Base-by-base conservation (phyloP, 148 eudicot species). In the Bassia scoparia region DNA sequence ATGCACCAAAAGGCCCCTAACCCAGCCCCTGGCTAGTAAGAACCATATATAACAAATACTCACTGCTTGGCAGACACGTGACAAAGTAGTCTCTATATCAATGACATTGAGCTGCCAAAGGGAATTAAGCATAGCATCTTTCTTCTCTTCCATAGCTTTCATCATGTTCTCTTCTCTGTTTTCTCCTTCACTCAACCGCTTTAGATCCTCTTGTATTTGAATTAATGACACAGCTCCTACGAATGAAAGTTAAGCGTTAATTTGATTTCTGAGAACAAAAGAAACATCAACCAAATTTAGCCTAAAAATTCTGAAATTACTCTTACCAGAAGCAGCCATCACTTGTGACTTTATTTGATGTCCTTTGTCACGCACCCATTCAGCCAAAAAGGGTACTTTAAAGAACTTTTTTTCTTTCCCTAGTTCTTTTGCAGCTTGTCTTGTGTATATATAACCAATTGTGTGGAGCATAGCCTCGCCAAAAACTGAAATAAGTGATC, bases 381-480 rank as follows among this genome's bases (percentile, higher is more conserved):
- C 98, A 43, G 97, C 97, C 78, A 91, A 31, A 84, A 85, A 94
- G 49, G 98, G 97, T 55, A 89, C 98, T 80, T 81, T 89, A 79
- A 94, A 76, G 64, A 58, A 89, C 61, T 84, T 80, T 75, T 84
- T 93, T 48, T 88, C 89, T 85, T 84, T 94, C 52, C 93, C 98
- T 17, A 91, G 67, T 83, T 88, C 93, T 82, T 72, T 85, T 46
- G 98, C 87, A 75, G 89, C 91, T 84, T 94, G 97, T 73, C 98
- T 89, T 69, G 93, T 88, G 79, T 94, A 94, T 21, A 94, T 91
- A 74, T 94, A 94, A 52, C 98, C 98, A 73, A 94, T 88, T 5
- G 98, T 91, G 69, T 91, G 98, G 72, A 94, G 82, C 98, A 94
- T 89, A 71, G 93, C 90, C 90, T 94, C 92, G 44, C 98, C 98